Evolutionary conservation across 345 rosid genomes (phyloP), one percentile per base, ranked within the genome.

Genomic region (Gynandropsis gynandra): DNA sequence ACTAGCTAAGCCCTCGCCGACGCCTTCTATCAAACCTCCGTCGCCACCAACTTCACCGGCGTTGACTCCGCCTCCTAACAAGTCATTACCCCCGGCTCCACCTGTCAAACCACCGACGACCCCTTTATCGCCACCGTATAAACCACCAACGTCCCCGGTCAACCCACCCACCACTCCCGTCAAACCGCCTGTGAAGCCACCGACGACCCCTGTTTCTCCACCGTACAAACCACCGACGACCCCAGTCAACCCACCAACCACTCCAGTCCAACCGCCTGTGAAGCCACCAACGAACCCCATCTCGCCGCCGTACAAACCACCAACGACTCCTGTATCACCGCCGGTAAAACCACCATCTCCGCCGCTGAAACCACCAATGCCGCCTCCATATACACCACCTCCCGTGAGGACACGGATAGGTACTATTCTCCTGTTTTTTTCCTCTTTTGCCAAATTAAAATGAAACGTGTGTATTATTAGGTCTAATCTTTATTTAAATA

Each of bases 341-440:
- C 64, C 63, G 11, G 27, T 39, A 2, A 44, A 50, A 20, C 58
- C 65, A 7, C 57, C 65, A 6, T 18, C 58, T 10, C 7, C 52
- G 1, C 47, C 47, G 47, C 7, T 14, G 6, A 42, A 42, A 4
- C 47, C 47, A 42, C 47, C 47, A 4, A 42, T 17, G 21, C 16
- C 47, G 21, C 17, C 47, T 8, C 9, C 74, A 19, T 62, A 36
- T 9, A n/a, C 77, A 20, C 15, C 66, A 47, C 81, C 82, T 1
- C 75, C 84, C 0, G 76, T 73, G 8, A 74, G 68, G 58, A 66
- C 89, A 47, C 72, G 46, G 37, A 55, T 63, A 51, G 85, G 97
- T 89, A 76, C 9, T 4, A 15, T 4, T 10, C 11, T 21, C 5
- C 3, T 4, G 13, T 2, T 17, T 16, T 16, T 16, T 10, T 4